A percentile compares a stretch with the other conserved stretches of the same genome.
Evolutionary conservation across 345 rosid genomes (phyloP).

Genomic region (Citrus sp.): DNA sequence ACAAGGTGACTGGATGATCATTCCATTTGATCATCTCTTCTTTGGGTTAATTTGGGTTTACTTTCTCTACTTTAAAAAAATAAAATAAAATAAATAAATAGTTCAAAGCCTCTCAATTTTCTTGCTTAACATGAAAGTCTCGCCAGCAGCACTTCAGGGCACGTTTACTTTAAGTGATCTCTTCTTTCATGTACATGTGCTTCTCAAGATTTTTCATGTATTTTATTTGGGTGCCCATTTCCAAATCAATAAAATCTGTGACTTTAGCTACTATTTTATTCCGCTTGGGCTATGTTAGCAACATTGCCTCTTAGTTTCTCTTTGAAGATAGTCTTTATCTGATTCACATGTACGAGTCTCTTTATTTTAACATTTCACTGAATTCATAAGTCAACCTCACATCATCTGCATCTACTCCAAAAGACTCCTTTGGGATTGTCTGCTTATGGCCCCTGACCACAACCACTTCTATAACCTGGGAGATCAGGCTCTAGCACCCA

Average conservation of each 20-base stretch:
- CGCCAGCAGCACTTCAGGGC: not conserved
- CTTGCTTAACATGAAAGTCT: constrained; percentile 14
- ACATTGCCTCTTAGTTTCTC: constrained; percentile 12
- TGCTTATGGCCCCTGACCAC: constrained; percentile 26
- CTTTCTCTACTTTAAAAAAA: not conserved
- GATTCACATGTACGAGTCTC: not conserved
- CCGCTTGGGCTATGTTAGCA: constrained; percentile 14
- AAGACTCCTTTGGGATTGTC: constrained; percentile 5
- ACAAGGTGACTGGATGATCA: constrained; percentile 1
- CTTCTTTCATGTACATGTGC: constrained; percentile 7
- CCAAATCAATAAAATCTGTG: constrained; percentile 7
- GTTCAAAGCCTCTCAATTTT: not conserved
- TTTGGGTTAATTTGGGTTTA: not conserved
- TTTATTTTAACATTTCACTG: not conserved
- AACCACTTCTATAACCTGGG: constrained; percentile 1
- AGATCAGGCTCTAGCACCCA: constrained; percentile 18
- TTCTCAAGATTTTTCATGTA: not conserved
- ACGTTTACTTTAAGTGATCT: not conserved
- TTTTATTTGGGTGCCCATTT: not conserved
- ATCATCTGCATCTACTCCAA: not conserved
- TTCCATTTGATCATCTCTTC: no score
- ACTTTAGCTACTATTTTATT: constrained; percentile 2
- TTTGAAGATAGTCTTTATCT: not conserved
- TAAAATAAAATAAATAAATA: not conserved
- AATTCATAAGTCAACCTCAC: constrained; percentile 7